Conservation (phyloP, 768 basidiomycete species). For the Lactifluus hygrophoroides region DNA sequence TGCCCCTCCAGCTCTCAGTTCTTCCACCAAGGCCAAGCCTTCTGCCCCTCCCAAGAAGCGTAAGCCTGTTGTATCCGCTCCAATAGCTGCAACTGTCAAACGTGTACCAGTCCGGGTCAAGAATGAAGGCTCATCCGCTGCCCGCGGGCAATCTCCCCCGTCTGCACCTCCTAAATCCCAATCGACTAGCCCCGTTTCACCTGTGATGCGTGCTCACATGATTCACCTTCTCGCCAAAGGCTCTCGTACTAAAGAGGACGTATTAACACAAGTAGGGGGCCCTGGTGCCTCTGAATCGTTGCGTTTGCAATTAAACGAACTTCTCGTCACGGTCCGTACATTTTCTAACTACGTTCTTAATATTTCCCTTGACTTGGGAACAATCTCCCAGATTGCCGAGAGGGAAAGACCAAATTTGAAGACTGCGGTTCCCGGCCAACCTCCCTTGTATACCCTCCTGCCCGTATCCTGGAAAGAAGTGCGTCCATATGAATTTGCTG, state of each 20-base stretch:
- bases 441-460: constrained; percentile 44
- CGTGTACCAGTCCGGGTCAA: constrained; percentile 18
- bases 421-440: constrained; percentile 1
- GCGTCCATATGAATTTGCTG: constrained; percentile 55
- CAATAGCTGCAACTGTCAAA: constrained; percentile 8
- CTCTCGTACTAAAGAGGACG: constrained; percentile 34
- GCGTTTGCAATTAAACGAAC: constrained; percentile 36
- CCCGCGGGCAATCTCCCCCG: constrained; percentile 26
- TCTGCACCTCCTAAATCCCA: constrained; percentile 18
- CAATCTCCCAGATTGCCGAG: constrained; percentile 14
- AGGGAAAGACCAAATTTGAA: constrained; percentile 9
- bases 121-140: constrained; percentile 24
- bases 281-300: constrained; percentile 28
- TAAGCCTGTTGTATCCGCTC: not conserved
- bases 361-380: not conserved
- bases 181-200: constrained; percentile 1
- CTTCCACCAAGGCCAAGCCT: constrained; percentile 30
- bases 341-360: not conserved
- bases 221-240: constrained; percentile 49
- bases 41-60: constrained; percentile 19
- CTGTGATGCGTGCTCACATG: constrained; percentile 33
- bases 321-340: constrained; percentile 42
- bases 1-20: constrained; percentile 26
- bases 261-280: constrained; percentile 39
- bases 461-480: constrained; percentile 56